Evolutionary conservation across 177 flowering plant genomes (phyloP).

Genomic region (Telopea speciosissima): DNA sequence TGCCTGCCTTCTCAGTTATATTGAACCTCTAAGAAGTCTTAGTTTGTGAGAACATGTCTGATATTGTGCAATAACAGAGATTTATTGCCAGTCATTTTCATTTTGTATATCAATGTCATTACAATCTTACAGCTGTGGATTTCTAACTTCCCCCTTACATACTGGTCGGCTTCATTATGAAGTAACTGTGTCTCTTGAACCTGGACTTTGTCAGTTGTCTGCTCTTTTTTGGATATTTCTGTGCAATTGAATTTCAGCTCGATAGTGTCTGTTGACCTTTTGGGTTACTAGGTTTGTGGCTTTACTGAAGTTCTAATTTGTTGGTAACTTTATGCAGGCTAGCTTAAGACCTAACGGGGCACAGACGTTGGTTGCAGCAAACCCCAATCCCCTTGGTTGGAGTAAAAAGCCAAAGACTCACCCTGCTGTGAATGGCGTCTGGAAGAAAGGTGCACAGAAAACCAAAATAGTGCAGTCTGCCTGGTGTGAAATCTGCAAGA

Average conservation of each 20-base stretch:
- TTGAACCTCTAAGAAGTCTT: not conserved
- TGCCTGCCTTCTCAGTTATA: not conserved
- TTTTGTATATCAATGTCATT: not conserved
- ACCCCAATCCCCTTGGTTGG: conserved; percentile 5
- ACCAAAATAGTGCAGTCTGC: conserved; percentile 37
- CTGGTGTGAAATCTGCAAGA: conserved; percentile 43
- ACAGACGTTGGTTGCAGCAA: conserved; percentile 12
- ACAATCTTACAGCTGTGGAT: not conserved
- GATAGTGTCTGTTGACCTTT: not conserved
- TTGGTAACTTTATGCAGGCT: conserved; percentile 18
- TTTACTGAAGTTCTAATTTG: not conserved
- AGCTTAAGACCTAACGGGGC: conserved; percentile 13
- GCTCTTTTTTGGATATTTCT: not conserved
- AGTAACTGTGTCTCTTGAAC: not conserved
- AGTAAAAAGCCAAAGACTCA: conserved; percentile 8
- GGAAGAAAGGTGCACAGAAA: conserved; percentile 20
- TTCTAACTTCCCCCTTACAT: not conserved
- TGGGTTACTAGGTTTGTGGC: not conserved
- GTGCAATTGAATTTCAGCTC: not conserved
- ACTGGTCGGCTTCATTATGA: not conserved
- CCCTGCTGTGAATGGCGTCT: not conserved
- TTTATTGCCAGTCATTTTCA: not conserved
- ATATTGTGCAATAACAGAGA: not conserved
- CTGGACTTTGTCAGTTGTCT: not conserved
- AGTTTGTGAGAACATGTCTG: not conserved